phyloP scores from a whole-genome alignment of 768 basidiomycete species.

The Pleurotus citrinopileatus region DNA sequence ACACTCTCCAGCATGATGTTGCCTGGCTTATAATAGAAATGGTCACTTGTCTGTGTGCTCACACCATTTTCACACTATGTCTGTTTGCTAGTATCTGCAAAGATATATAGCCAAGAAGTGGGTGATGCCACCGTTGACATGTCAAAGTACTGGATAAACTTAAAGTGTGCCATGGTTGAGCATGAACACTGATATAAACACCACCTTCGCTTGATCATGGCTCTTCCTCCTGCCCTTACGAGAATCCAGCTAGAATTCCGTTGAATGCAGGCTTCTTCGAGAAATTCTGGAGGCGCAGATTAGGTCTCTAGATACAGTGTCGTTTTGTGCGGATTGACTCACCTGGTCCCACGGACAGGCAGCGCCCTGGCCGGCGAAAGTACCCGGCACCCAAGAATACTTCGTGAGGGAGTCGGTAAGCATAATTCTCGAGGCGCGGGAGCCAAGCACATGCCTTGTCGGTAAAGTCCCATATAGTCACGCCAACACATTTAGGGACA shows the following conservation, averaged over 20 bases:
- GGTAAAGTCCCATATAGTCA: constrained; percentile 23
- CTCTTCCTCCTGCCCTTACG: too few relatives aligned
- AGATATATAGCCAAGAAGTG: not conserved
- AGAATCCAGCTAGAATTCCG: constrained; percentile 39
- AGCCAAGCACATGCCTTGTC: constrained; percentile 19
- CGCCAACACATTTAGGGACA: constrained; percentile 20
- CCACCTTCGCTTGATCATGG: too few relatives aligned
- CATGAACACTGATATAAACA: too few relatives aligned
- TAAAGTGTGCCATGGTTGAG: too few relatives aligned
- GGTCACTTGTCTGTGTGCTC: too few relatives aligned
- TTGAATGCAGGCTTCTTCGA: constrained; percentile 43
- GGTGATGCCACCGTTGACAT: not conserved
- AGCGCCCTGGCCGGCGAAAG: constrained; percentile 23
- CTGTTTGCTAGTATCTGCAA: too few relatives aligned
- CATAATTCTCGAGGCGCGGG: not conserved
- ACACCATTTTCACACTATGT: too few relatives aligned
- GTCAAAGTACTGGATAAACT: not conserved
- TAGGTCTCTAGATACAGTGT: not conserved
- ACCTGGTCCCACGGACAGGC: constrained; percentile 23
- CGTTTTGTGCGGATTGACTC: not conserved
- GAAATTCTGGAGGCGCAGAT: constrained; percentile 27
- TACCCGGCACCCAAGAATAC: constrained; percentile 24
- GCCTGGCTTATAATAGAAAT: too few relatives aligned
- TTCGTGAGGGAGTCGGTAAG: constrained; percentile 1
- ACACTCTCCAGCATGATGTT: too few relatives aligned